phyloP scores from a whole-genome alignment of 2,329 filamentous ascomycete genomes.

The Hysterium pulicare region DNA sequence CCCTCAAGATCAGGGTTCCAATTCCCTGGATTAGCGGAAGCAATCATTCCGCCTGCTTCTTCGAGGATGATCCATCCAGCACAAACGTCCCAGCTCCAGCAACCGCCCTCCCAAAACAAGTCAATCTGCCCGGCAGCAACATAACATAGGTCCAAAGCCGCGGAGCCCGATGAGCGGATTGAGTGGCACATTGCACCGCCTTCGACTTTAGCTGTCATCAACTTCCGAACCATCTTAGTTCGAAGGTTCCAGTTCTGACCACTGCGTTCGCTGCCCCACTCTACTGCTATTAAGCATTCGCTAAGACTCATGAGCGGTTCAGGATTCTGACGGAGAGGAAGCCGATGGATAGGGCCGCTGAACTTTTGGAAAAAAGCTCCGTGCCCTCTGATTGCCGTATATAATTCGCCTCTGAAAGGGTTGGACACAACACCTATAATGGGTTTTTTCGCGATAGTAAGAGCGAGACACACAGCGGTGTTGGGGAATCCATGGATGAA shows the following conservation, averaged over 20 bases:
- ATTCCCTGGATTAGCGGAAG: slow-evolving; percentile 32
- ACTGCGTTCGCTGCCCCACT: slow-evolving; percentile 37
- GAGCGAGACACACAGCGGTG: slow-evolving; percentile 30
- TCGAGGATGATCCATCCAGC: slow-evolving; percentile 39
- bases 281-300: slow-evolving; percentile 31
- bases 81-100: slow-evolving; percentile 36
- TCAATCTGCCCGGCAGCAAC: slow-evolving; percentile 35
- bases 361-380: slow-evolving; percentile 28
- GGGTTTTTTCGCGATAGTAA: slow-evolving; percentile 30
- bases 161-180: slow-evolving; percentile 33
- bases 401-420: slow-evolving; percentile 33
- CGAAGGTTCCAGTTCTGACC: slow-evolving; percentile 37
- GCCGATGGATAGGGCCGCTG: slow-evolving; percentile 19
- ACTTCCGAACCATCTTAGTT: slow-evolving; percentile 21
- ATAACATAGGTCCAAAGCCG: slow-evolving; percentile 39
- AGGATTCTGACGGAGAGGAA: slow-evolving; percentile 27
- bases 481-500: slow-evolving; percentile 39
- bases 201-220: slow-evolving; percentile 24
- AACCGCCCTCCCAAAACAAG: slow-evolving; percentile 37
- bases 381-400: slow-evolving; percentile 30
- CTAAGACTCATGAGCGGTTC: slow-evolving; percentile 25
- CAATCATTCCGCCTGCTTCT: slow-evolving; percentile 37
- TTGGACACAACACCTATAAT: slow-evolving; percentile 36
- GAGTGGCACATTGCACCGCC: slow-evolving; percentile 35
- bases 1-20: slow-evolving; percentile 35